phyloP scores from a whole-genome alignment of 2,329 filamentous ascomycete species.

The Trichoderma endophyticum region DNA sequence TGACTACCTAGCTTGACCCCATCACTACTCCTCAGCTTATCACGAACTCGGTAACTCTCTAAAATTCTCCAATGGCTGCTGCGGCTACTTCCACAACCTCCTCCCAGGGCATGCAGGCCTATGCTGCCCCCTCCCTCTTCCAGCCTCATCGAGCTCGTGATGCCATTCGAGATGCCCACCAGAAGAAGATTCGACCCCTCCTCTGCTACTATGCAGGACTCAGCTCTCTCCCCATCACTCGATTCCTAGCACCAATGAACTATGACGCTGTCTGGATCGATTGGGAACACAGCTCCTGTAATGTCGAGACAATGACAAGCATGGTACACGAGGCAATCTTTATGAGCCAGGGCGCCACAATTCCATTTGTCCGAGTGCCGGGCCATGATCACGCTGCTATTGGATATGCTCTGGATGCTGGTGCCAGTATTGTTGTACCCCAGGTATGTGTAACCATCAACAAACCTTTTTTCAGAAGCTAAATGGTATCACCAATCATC shows the following conservation, averaged over 20 bases:
- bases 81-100: not conserved
- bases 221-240: constrained; percentile 38
- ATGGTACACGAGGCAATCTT: constrained; percentile 47
- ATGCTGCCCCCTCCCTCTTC: constrained; percentile 40
- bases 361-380: constrained; percentile 44
- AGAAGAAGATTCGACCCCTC: constrained; percentile 43
- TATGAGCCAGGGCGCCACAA: constrained; percentile 44
- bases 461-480: not conserved
- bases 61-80: not conserved
- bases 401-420: constrained; percentile 46
- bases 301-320: constrained; percentile 48
- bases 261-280: constrained; percentile 46
- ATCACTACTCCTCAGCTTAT: not conserved
- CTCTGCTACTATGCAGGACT: constrained; percentile 42
- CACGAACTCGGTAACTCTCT: not conserved
- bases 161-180: constrained; percentile 45
- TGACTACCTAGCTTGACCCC: accelerated
- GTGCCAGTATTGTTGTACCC: constrained; percentile 45
- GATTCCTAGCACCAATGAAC: constrained; percentile 41
- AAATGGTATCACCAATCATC: not conserved
- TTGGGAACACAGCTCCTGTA: constrained; percentile 46
- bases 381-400: constrained; percentile 47
- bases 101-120: constrained; percentile 2
- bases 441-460: constrained; percentile 26
- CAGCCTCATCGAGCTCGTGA: constrained; percentile 45